phyloP scores from a whole-genome alignment of 1,139 yeast genomes.

The Blastobotrys capitulatus region DNA sequence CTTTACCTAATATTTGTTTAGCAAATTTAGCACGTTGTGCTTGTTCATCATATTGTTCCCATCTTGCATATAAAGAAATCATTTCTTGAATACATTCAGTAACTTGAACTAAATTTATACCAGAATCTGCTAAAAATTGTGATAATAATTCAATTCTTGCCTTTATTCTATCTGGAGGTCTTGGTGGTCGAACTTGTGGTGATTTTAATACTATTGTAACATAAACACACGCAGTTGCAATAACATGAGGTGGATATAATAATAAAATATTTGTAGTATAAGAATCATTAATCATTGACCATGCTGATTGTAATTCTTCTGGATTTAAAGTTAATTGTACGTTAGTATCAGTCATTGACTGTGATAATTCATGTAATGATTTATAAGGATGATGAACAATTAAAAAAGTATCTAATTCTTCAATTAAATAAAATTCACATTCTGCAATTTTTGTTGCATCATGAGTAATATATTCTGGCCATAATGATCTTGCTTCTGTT shows the following conservation, averaged over 20 bases:
- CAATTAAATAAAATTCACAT: slow-evolving; percentile 88
- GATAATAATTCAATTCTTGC: slow-evolving; percentile 45
- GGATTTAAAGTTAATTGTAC: slow-evolving; percentile 39
- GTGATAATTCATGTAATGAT: slow-evolving; percentile 57
- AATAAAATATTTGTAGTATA: slow-evolving; percentile 82
- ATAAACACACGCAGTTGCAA: slow-evolving; percentile 78
- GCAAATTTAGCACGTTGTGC: slow-evolving; percentile 26
- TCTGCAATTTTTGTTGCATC: slow-evolving; percentile 94
- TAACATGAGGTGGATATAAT: slow-evolving; percentile 83
- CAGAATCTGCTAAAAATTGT: slow-evolving; percentile 65
- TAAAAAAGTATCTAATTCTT: slow-evolving; percentile 77
- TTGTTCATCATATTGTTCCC: slow-evolving; percentile 78
- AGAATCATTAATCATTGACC: slow-evolving; percentile 89
- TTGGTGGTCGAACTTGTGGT: slow-evolving; percentile 28
- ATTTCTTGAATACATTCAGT: slow-evolving; percentile 80
- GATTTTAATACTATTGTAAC: slow-evolving; percentile 58
- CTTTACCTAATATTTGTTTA: slow-evolving; percentile 6
- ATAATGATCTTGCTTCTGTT: slow-evolving; percentile 77
- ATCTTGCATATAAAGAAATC: slow-evolving; percentile 68
- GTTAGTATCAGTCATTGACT: slow-evolving; percentile 38
- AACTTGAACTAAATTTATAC: slow-evolving; percentile 68
- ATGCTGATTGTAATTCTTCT: slow-evolving; percentile 76
- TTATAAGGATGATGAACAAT: slow-evolving; percentile 87
- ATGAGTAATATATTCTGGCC: slow-evolving; percentile 95
- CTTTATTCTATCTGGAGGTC: slow-evolving; percentile 31